phyloP scores from a whole-genome alignment of 2,329 filamentous ascomycete species.

The Paradendryphiella salina region DNA sequence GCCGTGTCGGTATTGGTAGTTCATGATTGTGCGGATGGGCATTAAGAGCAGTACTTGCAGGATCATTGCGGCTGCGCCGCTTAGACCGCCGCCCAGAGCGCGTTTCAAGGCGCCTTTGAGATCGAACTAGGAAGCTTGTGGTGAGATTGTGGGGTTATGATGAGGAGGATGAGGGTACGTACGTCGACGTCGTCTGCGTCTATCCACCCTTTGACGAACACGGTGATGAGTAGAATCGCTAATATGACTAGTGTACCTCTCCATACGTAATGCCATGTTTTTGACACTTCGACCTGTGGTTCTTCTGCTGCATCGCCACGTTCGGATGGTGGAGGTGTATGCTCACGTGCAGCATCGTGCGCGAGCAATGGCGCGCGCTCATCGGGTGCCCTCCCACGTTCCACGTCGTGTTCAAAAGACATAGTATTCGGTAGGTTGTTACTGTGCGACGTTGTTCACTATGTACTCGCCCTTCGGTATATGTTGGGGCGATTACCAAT shows the following conservation, averaged over 20 bases:
- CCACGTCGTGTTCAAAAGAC: slow-evolving; percentile 17
- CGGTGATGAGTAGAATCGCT: slow-evolving; percentile 17
- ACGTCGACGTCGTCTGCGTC: slow-evolving; percentile 36
- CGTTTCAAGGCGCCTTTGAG: slow-evolving; percentile 33
- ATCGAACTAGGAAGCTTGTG: slow-evolving; percentile 24
- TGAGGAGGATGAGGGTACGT: not conserved
- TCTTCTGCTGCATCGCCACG: slow-evolving; percentile 14
- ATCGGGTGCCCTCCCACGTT: slow-evolving; percentile 8
- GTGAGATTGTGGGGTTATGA: not conserved
- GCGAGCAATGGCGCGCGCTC: slow-evolving; percentile 32
- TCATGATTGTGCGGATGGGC: slow-evolving; percentile 40
- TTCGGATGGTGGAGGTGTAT: not conserved
- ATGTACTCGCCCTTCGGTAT: not conserved
- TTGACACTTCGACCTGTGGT: slow-evolving; percentile 16
- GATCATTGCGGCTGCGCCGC: slow-evolving; percentile 37
- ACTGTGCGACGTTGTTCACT: not conserved
- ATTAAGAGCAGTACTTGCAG: slow-evolving; percentile 37
- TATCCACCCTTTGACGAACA: slow-evolving; percentile 36
- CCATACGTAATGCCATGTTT: slow-evolving; percentile 26
- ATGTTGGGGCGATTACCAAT: slow-evolving; percentile 8
- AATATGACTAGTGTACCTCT: slow-evolving; percentile 18
- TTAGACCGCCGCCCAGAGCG: slow-evolving; percentile 35
- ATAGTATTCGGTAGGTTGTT: slow-evolving; percentile 3
- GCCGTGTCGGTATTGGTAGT: slow-evolving; percentile 39
- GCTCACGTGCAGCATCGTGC: slow-evolving; percentile 7